A percentile compares a stretch with the other conserved stretches of the same genome.
phyloP scores from a whole-genome alignment of 2,329 filamentous ascomycete genomes.

The Lecanicillium sp. region DNA sequence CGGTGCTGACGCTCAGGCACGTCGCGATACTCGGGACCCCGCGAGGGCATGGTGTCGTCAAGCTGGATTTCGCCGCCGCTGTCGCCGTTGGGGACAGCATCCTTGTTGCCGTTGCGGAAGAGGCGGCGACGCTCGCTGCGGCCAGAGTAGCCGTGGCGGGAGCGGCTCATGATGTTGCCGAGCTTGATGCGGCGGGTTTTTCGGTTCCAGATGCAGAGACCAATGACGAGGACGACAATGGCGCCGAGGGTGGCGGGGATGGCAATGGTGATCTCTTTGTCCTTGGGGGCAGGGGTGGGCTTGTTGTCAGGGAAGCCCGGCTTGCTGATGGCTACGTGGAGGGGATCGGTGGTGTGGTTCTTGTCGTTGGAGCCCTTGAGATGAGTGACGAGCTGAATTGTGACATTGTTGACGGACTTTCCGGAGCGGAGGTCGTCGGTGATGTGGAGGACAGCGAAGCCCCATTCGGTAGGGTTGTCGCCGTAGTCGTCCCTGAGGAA shows the following conservation, averaged over 20 bases:
- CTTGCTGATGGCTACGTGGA: slow-evolving; percentile 26
- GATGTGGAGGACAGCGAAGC: slow-evolving; percentile 40
- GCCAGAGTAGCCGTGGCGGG: slow-evolving; percentile 34
- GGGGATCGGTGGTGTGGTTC: slow-evolving; percentile 29
- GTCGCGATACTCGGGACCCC: slow-evolving; percentile 25
- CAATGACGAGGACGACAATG: slow-evolving; percentile 38
- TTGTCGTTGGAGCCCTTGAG: slow-evolving; percentile 20
- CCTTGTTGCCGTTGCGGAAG: slow-evolving; percentile 25
- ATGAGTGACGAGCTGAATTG: slow-evolving; percentile 34
- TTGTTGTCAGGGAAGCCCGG: slow-evolving; percentile 28
- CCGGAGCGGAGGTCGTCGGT: slow-evolving; percentile 27
- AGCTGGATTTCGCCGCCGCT: slow-evolving; percentile 34
- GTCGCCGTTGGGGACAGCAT: slow-evolving; percentile 19
- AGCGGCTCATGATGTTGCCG: slow-evolving; percentile 43
- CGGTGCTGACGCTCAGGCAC: slow-evolving; percentile 19
- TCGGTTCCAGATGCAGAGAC: slow-evolving; percentile 49
- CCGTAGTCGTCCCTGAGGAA: slow-evolving; percentile 25
- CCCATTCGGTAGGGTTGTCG: slow-evolving; percentile 30
- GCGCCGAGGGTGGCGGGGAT: slow-evolving; percentile 42
- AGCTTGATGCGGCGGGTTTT: slow-evolving; percentile 40
- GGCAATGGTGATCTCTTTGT: slow-evolving; percentile 38
- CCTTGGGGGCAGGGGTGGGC: slow-evolving; percentile 22
- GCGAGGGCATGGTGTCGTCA: slow-evolving; percentile 18
- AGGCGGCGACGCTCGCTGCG: slow-evolving; percentile 27
- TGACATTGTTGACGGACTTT: slow-evolving; percentile 36